Evolutionary conservation across 331 rosid genomes (phyloP), one percentile per base, ranked within the genome.

Genomic region (Quercus phellos): DNA sequence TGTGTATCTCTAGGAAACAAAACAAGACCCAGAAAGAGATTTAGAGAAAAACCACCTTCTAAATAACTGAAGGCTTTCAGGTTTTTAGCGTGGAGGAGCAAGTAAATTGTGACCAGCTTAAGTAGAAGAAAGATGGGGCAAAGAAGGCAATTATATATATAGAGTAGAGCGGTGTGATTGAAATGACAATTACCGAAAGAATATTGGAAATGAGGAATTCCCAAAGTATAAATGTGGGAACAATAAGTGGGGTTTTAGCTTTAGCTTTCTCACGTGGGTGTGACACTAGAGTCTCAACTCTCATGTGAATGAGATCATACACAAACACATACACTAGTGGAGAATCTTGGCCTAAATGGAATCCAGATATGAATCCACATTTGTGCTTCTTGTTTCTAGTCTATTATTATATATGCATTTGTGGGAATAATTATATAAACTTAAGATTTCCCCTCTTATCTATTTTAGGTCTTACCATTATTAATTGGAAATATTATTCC

Each of bases 331-430:
- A 58, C 61, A 51, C 13, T 73, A 77, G 81, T 84, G 90, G 88
- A 72, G 80, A 80, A 80, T 82, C 78, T 55, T 70, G 21, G 9
- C 16, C 46, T 17, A 78, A 26, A 80, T 85, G 93, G 88, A 77
- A 74, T 85, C 91, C 91, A 87, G 78, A 61, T 80, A 12, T 70
- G 88, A 78, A 51, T 75, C 86, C 89, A 89, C 74, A 6, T 30
- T 50, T 59, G 73, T 24, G 76, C 46, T 55, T 80, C 16, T 54
- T 55, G 5, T 66, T 61, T 72, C n/a, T 68, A 56, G 69, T 34
- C 63, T 60, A 10, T 78, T 60, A 10, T 78, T 30, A 43, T 75
- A 12, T 79, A 69, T 68, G 63, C 70, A 59, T 27, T 32, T 71
- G 2, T 7, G 27, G 63, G 6, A 11, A 21, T 21, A 6, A 10